Percentiles rank a stretch among this genome's conserved stretches.
phyloP scores from a whole-genome alignment of 1,284 basidiomycete species.

The Pyrrhoderma noxium region DNA sequence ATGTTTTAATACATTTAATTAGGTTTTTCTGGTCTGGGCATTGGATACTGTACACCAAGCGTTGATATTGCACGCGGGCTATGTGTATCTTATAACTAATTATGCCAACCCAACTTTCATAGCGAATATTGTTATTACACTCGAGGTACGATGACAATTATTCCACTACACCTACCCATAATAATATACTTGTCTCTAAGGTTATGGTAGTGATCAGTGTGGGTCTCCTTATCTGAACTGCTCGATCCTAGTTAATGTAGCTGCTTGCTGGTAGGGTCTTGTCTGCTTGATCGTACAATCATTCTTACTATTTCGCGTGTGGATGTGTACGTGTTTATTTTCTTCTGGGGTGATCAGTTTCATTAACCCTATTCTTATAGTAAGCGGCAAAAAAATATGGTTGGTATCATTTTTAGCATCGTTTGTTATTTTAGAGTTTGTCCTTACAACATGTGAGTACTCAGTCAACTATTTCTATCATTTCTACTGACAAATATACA shows the following conservation, averaged over 20 bases:
- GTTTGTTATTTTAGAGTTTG: slow-evolving; percentile 6
- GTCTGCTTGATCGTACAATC: slow-evolving; percentile 14
- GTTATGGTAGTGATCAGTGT: too few relatives aligned
- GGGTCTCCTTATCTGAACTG: too few relatives aligned
- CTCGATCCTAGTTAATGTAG: too few relatives aligned
- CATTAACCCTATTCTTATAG: neutral
- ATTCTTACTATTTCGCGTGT: slow-evolving; percentile 14
- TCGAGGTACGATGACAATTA: slow-evolving; percentile 6
- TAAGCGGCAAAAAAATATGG: slow-evolving; percentile 11
- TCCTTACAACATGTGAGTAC: neutral
- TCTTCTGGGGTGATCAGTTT: neutral
- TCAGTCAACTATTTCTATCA: too few relatives aligned
- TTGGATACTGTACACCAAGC: slow-evolving; percentile 18
- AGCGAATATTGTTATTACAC: slow-evolving; percentile 6
- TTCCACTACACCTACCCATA: neutral
- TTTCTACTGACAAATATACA: neutral
- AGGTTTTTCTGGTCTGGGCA: slow-evolving; percentile 11
- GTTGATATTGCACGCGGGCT: slow-evolving; percentile 17
- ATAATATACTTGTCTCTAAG: too few relatives aligned
- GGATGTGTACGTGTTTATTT: slow-evolving; percentile 8
- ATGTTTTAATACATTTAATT: neutral
- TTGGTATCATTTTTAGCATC: neutral
- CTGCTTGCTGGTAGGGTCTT: slow-evolving; percentile 1
- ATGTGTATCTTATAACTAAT: slow-evolving; percentile 16
- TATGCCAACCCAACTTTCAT: slow-evolving; percentile 13